A percentile compares a stretch with the other conserved stretches of the same genome.
phyloP scores from a whole-genome alignment of 495 filamentous ascomycete genomes.

The Lasiosphaeriaceae sp. region DNA sequence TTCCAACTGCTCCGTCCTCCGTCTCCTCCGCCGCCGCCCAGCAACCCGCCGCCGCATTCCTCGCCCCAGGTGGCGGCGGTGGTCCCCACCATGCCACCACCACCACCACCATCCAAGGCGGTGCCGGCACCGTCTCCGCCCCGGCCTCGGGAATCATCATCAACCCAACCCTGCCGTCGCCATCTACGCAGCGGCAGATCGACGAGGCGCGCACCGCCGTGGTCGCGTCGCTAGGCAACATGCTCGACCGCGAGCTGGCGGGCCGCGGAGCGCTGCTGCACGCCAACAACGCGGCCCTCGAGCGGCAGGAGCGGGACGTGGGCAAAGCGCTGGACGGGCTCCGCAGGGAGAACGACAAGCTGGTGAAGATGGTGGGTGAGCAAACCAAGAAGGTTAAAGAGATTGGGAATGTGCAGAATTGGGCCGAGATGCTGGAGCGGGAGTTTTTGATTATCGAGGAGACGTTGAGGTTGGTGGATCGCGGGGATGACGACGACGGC shows the following conservation, averaged over 20 bases:
- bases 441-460: conserved; percentile 88
- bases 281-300: conserved; percentile 63
- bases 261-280: conserved; percentile 74
- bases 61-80: not conserved
- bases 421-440: conserved; percentile 93
- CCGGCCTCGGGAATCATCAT: not conserved
- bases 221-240: conserved; percentile 70
- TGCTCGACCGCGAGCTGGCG: conserved; percentile 67
- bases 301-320: conserved; percentile 69
- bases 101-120: not conserved
- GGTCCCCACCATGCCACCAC: not conserved
- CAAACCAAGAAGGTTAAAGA: conserved; percentile 77
- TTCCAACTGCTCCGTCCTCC: not conserved
- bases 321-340: conserved; percentile 60
- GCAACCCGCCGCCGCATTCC: not conserved
- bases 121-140: not conserved
- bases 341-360: conserved; percentile 65
- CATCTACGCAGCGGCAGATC: conserved; percentile 33
- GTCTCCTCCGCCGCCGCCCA: not conserved
- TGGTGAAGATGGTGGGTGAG: conserved; percentile 63
- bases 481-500: conserved; percentile 24
- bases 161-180: not conserved
- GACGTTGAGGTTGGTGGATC: conserved; percentile 66
- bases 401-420: conserved; percentile 95
- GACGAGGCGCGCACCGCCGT: conserved; percentile 71